A percentile compares a stretch with the other conserved stretches of the same genome.
Conservation (phyloP, 2,329 filamentous ascomycete genomes). For the Colletotrichum gigasporum region DNA sequence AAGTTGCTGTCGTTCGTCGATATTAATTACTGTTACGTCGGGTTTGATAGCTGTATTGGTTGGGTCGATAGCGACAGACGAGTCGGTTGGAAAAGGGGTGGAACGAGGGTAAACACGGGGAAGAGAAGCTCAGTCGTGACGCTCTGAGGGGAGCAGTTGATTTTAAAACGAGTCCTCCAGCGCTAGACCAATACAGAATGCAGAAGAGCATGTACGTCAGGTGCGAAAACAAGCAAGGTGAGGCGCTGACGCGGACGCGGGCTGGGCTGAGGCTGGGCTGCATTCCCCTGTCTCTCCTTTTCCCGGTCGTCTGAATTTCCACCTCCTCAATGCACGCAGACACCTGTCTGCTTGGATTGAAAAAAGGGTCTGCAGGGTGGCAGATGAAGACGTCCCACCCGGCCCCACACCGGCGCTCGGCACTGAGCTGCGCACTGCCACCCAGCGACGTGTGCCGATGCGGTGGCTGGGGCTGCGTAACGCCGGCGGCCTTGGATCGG, state of each 20-base stretch:
- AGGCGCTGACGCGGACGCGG: constrained; percentile 24
- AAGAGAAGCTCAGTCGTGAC: neutral
- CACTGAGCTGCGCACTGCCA: constrained; percentile 19
- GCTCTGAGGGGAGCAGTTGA: neutral
- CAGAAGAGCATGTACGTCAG: constrained; percentile 3
- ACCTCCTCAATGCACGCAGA: constrained; percentile 18
- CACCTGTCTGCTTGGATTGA: neutral
- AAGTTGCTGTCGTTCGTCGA: too few relatives aligned
- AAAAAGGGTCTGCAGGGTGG: constrained; percentile 5
- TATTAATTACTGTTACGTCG: too few relatives aligned
- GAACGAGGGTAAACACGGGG: neutral
- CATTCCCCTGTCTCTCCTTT: constrained; percentile 12
- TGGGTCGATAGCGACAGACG: constrained; percentile 9
- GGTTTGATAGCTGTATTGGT: too few relatives aligned
- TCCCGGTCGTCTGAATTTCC: constrained; percentile 3
- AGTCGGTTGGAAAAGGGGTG: neutral
- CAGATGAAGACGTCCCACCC: constrained; percentile 16
- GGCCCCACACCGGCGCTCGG: constrained; percentile 12
- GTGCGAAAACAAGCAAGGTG: constrained; percentile 22
- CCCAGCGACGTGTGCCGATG: constrained; percentile 12
- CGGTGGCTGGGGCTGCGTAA: neutral
- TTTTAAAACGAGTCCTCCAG: neutral
- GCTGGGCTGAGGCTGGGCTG: constrained; percentile 30
- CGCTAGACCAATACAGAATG: neutral
- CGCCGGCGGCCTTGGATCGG: neutral